Evolutionary conservation across 257 asterid species (phyloP).

Genomic region (Craterostigma plantagineum): DNA sequence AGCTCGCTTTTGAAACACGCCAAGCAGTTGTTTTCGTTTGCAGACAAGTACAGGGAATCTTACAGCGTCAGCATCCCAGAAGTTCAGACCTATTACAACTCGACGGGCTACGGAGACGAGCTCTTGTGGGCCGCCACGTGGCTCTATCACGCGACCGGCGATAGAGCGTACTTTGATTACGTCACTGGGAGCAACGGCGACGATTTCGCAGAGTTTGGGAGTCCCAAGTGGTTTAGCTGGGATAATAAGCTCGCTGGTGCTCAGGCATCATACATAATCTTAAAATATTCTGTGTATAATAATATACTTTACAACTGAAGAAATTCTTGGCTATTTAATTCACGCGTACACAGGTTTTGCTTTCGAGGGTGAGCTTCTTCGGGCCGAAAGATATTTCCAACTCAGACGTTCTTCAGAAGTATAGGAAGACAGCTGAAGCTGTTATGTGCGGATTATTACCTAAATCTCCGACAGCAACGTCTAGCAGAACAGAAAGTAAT

Average conservation of each 20-base stretch:
- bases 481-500: conserved; percentile 60
- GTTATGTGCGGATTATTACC: conserved; percentile 96
- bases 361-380: conserved; percentile 78
- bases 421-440: conserved; percentile 74
- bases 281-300: background rate
- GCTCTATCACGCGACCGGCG: conserved; percentile 89
- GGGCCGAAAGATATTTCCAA: conserved; percentile 44
- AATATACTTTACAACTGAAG: no score
- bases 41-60: conserved; percentile 49
- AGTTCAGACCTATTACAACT: conserved; percentile 61
- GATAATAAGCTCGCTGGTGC: conserved; percentile 89
- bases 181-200: conserved; percentile 68
- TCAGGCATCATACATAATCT: conserved; percentile 39
- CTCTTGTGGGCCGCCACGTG: conserved; percentile 97
- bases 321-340: no score
- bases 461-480: conserved; percentile 74
- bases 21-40: conserved; percentile 60
- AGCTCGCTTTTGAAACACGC: conserved; percentile 61
- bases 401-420: conserved; percentile 36
- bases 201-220: conserved; percentile 56
- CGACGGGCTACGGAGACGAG: conserved; percentile 94
- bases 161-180: conserved; percentile 38
- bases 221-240: conserved; percentile 97
- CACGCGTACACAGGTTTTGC: conserved; percentile 45
- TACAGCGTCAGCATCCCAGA: conserved; percentile 69